These are phyloP conservation scores for Rosa chinensis DNA, from an alignment of 306 rosid species.

Conservation along the genomic window DNA sequence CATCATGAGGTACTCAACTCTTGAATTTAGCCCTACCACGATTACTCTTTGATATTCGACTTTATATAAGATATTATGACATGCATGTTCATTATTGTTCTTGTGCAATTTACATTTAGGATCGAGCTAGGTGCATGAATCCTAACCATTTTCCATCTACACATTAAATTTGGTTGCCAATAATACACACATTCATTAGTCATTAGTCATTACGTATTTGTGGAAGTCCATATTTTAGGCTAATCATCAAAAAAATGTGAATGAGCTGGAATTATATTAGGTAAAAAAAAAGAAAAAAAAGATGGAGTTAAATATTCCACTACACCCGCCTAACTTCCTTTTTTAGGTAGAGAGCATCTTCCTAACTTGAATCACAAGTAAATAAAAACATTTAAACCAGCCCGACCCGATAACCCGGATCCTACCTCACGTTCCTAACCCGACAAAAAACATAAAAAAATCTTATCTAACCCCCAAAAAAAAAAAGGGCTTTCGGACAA, in stretches of 20 bases:
- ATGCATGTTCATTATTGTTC: background rate
- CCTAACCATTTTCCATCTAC: background rate
- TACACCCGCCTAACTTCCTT: background rate
- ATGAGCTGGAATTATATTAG: background rate
- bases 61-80: too few species aligned
- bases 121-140: background rate
- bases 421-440: background rate
- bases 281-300: background rate
- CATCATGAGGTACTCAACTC: too few species aligned
- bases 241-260: background rate
- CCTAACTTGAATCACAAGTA: slow-evolving; percentile 15
- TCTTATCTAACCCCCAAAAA: background rate
- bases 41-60: too few species aligned
- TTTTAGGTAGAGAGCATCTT: background rate
- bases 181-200: background rate
- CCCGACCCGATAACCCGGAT: background rate
- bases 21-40: too few species aligned
- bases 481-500: background rate
- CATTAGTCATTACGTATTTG: background rate
- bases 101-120: background rate
- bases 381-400: background rate
- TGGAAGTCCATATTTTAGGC: background rate
- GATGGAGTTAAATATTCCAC: background rate
- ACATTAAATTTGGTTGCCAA: background rate
- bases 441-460: background rate